These are phyloP conservation scores for Penicillium canariense DNA, from an alignment of 495 filamentous ascomycete genomes.

Conservation along the genomic window DNA sequence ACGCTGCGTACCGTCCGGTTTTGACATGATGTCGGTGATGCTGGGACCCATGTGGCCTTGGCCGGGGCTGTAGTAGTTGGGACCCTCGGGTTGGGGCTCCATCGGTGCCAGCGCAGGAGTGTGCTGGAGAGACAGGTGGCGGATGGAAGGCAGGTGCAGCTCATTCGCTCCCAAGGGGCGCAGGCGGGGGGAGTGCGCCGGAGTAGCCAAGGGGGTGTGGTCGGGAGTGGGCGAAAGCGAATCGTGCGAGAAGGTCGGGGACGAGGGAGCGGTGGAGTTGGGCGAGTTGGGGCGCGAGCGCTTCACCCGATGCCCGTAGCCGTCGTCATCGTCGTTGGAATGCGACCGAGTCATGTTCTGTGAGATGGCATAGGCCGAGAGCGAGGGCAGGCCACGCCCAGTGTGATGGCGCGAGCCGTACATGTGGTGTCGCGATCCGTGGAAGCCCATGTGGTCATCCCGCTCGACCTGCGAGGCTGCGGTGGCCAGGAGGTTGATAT, in stretches of 20 bases:
- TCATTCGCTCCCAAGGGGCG: conserved; percentile 70
- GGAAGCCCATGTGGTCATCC: conserved; percentile 58
- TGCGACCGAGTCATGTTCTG: conserved; percentile 88
- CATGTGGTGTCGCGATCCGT: conserved; percentile 48
- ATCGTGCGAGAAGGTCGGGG: conserved; percentile 96
- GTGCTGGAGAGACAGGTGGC: conserved; percentile 81
- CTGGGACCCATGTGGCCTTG: conserved; percentile 61
- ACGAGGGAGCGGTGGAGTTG: conserved; percentile 91
- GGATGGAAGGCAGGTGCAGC: conserved; percentile 80
- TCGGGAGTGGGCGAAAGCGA: conserved; percentile 95
- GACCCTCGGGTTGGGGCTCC: conserved; percentile 68
- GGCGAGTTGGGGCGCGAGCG: conserved; percentile 90
- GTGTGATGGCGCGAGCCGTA: conserved; percentile 59
- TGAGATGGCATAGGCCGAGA: conserved; percentile 76
- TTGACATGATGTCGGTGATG: conserved; percentile 89
- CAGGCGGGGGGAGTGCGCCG: conserved; percentile 90
- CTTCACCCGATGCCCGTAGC: conserved; percentile 71
- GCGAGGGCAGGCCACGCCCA: conserved; percentile 65
- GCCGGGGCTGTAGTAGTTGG: conserved; percentile 56
- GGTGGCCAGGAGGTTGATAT: conserved; percentile 87
- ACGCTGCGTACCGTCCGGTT: conserved; percentile 78
- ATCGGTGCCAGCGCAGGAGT: conserved; percentile 90
- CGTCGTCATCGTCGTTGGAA: conserved; percentile 80
- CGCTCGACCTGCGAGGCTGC: conserved; percentile 87
- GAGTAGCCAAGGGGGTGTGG: conserved; percentile 93